phyloP scores from a whole-genome alignment of 768 basidiomycete species.

The Hygrophorus russula region DNA sequence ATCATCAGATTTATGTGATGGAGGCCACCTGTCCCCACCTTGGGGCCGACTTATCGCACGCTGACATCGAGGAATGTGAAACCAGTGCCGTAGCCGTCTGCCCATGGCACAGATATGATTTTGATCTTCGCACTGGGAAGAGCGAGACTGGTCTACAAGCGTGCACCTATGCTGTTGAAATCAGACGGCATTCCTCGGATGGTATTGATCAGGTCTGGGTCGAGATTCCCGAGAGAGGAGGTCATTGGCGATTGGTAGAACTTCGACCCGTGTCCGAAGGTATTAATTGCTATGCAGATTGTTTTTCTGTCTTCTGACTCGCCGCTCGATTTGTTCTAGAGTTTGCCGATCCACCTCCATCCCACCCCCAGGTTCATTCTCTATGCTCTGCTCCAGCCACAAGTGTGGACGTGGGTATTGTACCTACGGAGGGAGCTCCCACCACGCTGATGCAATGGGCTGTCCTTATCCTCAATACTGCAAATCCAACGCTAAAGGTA shows the following conservation, averaged over 20 bases:
- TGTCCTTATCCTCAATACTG: conserved; percentile 65
- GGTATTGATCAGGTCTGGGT: conserved; percentile 43
- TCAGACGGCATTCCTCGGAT: conserved; percentile 27
- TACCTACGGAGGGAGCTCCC: conserved; percentile 39
- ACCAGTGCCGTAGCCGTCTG: conserved; percentile 53
- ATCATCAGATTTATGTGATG: conserved; percentile 75
- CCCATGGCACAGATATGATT: conserved; percentile 64
- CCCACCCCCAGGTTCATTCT: conserved; percentile 6
- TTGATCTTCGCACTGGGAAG: conserved; percentile 56
- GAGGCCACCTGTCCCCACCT: conserved; percentile 74
- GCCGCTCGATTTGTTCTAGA: conserved; percentile 17
- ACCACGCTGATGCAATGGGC: conserved; percentile 71
- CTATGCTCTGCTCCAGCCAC: conserved; percentile 2
- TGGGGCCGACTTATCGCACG: conserved; percentile 71
- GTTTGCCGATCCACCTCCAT: conserved; percentile 59
- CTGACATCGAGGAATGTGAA: conserved; percentile 65
- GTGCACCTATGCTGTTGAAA: conserved; percentile 53
- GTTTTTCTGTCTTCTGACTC: background rate
- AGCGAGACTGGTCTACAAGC: conserved; percentile 61
- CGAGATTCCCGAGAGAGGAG: conserved; percentile 42
- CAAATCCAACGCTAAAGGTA: conserved; percentile 56
- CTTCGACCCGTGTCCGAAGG: conserved; percentile 67
- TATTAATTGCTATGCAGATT: background rate
- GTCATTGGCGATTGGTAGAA: conserved; percentile 54
- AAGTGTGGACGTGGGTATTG: conserved; percentile 23